phyloP scores from a whole-genome alignment of 2,329 filamentous ascomycete species.

The Colletotrichum sp. region DNA sequence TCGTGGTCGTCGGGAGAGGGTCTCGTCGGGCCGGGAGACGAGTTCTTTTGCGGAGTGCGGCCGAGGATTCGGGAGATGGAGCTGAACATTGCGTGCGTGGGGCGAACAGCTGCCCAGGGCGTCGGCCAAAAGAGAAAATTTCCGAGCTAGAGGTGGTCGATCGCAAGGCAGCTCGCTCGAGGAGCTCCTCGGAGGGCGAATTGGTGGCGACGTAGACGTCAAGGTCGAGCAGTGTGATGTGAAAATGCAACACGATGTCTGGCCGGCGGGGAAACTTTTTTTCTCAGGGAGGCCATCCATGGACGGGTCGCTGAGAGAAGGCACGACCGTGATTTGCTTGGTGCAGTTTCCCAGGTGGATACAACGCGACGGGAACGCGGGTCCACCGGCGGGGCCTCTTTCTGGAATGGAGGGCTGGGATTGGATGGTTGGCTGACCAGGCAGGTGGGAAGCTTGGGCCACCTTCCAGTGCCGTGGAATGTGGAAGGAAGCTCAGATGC shows the following conservation, averaged over 20 bases:
- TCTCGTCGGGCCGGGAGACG: slow-evolving; percentile 11
- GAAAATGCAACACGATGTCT: neutral
- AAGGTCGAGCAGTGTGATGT: neutral
- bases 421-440: neutral
- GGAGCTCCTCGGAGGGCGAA: neutral
- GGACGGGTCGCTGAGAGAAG: neutral
- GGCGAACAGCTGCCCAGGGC: neutral
- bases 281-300: neutral
- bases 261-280: slow-evolving; percentile 1
- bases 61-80: slow-evolving; percentile 9
- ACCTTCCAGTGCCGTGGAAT: neutral
- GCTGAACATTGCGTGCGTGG: slow-evolving; percentile 8
- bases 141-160: neutral
- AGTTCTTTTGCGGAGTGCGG: slow-evolving; percentile 3
- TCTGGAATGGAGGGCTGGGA: neutral
- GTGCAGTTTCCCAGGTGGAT: neutral
- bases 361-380: neutral
- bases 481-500: neutral
- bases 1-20: neutral
- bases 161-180: neutral
- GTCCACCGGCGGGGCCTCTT: neutral
- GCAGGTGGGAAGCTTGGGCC: neutral
- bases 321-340: neutral
- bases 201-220: neutral
- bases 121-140: neutral